Evolutionary conservation across 1,284 basidiomycete genomes (phyloP).

Genomic region (Ustilago hordei): DNA sequence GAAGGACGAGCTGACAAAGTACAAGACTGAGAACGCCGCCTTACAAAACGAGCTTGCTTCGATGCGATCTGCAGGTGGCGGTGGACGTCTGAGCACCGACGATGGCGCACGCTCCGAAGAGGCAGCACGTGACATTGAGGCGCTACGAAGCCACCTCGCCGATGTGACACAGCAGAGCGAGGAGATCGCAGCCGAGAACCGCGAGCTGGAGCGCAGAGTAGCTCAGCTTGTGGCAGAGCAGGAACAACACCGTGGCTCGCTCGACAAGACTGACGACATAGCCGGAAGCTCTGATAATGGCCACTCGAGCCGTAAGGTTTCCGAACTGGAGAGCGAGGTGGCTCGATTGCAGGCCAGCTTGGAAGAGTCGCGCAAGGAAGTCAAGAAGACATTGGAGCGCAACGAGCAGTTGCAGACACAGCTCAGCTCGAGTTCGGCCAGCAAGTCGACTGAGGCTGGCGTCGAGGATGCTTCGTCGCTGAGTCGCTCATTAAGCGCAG

Average conservation of each 20-base stretch:
- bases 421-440: constrained; percentile 15
- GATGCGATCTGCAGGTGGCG: constrained; percentile 26
- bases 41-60: constrained; percentile 54
- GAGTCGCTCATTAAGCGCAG: constrained; percentile 26
- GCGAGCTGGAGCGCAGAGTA: constrained; percentile 58
- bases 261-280: constrained; percentile 40
- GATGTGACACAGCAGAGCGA: constrained; percentile 62
- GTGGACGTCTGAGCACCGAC: constrained; percentile 30
- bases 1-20: constrained; percentile 75
- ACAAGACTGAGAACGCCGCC: constrained; percentile 66
- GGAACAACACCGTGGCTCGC: constrained; percentile 51
- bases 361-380: constrained; percentile 43
- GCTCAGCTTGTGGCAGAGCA: constrained; percentile 55
- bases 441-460: constrained; percentile 14
- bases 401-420: constrained; percentile 54
- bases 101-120: constrained; percentile 52
- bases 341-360: constrained; percentile 43
- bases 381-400: constrained; percentile 54
- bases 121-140: constrained; percentile 60
- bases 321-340: constrained; percentile 57
- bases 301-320: constrained; percentile 37
- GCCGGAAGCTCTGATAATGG: constrained; percentile 5
- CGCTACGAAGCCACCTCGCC: constrained; percentile 54
- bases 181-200: constrained; percentile 61
- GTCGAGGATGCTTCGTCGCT: constrained; percentile 21